Evolutionary conservation across 495 filamentous ascomycete species (phyloP).

Genomic region (Penicillium goetzii): DNA sequence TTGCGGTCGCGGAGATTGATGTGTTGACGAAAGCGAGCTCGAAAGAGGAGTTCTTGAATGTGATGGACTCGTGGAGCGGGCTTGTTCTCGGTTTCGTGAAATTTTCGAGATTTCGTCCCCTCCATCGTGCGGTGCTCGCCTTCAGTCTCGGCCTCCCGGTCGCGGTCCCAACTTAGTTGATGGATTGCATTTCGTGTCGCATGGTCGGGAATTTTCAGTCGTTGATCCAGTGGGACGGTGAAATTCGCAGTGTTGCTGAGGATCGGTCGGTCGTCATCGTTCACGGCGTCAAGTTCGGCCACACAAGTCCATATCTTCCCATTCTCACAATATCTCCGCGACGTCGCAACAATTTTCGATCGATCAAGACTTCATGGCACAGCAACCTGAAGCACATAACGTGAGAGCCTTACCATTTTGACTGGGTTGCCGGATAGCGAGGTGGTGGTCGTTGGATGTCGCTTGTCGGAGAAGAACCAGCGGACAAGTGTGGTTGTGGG

Average conservation of each 20-base stretch:
- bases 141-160: background rate
- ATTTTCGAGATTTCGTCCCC: background rate
- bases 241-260: background rate
- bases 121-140: background rate
- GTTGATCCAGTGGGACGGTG: background rate
- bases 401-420: conserved; percentile 60
- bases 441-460: conserved; percentile 54
- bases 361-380: conserved; percentile 29
- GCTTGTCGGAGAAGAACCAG: conserved; percentile 51
- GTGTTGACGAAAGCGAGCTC: background rate
- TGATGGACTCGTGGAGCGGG: background rate
- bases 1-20: conserved; percentile 13
- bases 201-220: background rate
- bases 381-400: conserved; percentile 26
- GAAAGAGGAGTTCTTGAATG: background rate
- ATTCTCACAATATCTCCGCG: conserved; percentile 23
- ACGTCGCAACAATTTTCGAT: conserved; percentile 24
- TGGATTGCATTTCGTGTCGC: background rate
- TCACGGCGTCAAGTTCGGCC: conserved; percentile 31
- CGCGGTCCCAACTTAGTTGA: background rate
- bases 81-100: background rate
- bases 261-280: conserved; percentile 18
- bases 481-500: conserved; percentile 50
- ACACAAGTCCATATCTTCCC: conserved; percentile 22
- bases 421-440: conserved; percentile 55